Evolutionary conservation across 1,284 basidiomycete genomes (phyloP).

Genomic region (Xerocomus amazonicus): DNA sequence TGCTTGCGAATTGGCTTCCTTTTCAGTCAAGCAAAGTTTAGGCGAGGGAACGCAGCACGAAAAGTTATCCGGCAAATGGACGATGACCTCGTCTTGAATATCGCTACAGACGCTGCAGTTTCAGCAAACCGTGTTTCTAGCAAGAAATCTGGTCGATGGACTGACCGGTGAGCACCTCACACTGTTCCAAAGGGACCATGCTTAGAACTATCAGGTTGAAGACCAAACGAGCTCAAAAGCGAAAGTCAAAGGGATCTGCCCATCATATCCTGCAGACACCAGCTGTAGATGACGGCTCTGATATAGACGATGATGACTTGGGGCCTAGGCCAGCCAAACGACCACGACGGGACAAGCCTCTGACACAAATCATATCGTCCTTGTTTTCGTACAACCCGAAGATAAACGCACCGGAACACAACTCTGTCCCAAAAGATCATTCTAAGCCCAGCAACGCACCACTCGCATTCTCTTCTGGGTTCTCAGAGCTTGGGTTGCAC

Average conservation of each 20-base stretch:
- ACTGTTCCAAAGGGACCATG: neutral
- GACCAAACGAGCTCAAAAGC: slow-evolving; percentile 64
- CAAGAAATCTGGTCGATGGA: slow-evolving; percentile 81
- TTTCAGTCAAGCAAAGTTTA: slow-evolving; percentile 5
- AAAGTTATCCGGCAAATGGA: slow-evolving; percentile 44
- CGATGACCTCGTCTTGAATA: slow-evolving; percentile 66
- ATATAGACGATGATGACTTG: slow-evolving; percentile 19
- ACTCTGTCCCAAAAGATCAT: slow-evolving; percentile 26
- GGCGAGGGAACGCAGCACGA: neutral
- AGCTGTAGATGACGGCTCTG: slow-evolving; percentile 12
- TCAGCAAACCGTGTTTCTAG: slow-evolving; percentile 27
- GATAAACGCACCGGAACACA: slow-evolving; percentile 43
- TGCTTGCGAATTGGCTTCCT: slow-evolving; percentile 26
- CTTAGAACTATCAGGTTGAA: slow-evolving; percentile 50
- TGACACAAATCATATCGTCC: slow-evolving; percentile 82
- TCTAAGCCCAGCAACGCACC: slow-evolving; percentile 82
- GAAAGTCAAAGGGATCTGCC: slow-evolving; percentile 44
- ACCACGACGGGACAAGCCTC: slow-evolving; percentile 44
- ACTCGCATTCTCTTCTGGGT: slow-evolving; percentile 67
- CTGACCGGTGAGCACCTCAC: slow-evolving; percentile 60
- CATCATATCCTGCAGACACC: slow-evolving; percentile 21
- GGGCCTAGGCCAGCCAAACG: slow-evolving; percentile 45
- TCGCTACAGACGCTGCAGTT: slow-evolving; percentile 42
- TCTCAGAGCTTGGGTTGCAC: slow-evolving; percentile 75
- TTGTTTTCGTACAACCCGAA: slow-evolving; percentile 85